These are phyloP conservation scores for Xylaria intraflava DNA, from an alignment of 495 filamentous ascomycete genomes.

Conservation along the genomic window DNA sequence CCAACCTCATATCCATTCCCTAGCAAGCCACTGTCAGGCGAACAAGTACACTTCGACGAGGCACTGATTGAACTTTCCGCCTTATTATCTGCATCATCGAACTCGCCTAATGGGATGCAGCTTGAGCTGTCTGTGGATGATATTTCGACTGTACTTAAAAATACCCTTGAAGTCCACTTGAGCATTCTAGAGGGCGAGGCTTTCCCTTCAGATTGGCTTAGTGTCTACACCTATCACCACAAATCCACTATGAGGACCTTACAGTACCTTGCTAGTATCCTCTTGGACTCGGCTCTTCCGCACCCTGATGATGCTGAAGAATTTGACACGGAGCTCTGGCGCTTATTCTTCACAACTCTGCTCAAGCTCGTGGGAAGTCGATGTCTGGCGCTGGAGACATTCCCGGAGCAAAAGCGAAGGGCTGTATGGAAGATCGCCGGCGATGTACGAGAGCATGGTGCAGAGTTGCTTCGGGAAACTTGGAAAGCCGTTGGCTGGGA, in stretches of 20 bases:
- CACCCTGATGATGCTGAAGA: slow-evolving; percentile 85
- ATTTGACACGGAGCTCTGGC: slow-evolving; percentile 93
- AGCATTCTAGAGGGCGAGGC: slow-evolving; percentile 85
- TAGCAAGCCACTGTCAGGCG: slow-evolving; percentile 52
- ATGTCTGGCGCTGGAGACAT: slow-evolving; percentile 86
- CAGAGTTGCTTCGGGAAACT: slow-evolving; percentile 69
- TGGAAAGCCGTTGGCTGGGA: slow-evolving; percentile 99
- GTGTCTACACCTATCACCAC: slow-evolving; percentile 90
- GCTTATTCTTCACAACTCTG: slow-evolving; percentile 81
- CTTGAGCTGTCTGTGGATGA: slow-evolving; percentile 69
- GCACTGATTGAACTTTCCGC: slow-evolving; percentile 83
- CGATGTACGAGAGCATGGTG: slow-evolving; percentile 88
- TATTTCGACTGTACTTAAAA: slow-evolving; percentile 64
- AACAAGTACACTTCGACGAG: slow-evolving; percentile 69
- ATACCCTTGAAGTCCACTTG: slow-evolving; percentile 73
- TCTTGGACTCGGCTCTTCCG: slow-evolving; percentile 74
- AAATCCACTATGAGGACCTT: slow-evolving; percentile 81
- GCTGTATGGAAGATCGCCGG: slow-evolving; percentile 99
- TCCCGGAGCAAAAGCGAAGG: slow-evolving; percentile 90
- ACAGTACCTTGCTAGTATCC: slow-evolving; percentile 71
- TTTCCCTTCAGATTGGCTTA: slow-evolving; percentile 86
- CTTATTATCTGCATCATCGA: slow-evolving; percentile 73
- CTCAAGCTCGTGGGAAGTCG: slow-evolving; percentile 84
- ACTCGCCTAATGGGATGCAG: slow-evolving; percentile 59
- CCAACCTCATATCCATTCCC: slow-evolving; percentile 89